phyloP scores from a whole-genome alignment of 2,329 filamentous ascomycete species.

The Fusarium sp. region DNA sequence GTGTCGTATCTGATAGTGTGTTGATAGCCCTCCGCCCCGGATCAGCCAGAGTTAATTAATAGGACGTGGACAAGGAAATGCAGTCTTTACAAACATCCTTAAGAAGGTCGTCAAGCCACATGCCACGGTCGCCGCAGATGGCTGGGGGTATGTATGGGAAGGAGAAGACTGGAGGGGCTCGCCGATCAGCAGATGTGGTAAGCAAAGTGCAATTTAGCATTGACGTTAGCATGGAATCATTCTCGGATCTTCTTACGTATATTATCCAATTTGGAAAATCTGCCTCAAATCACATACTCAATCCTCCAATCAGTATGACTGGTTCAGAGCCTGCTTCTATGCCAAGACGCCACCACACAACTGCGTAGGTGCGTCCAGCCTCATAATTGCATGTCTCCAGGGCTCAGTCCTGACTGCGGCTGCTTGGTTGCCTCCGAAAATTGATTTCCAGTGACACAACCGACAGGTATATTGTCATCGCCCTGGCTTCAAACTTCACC shows the following conservation, averaged over 20 bases:
- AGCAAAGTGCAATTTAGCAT: not conserved
- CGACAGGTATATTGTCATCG: not conserved
- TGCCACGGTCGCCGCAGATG: not conserved
- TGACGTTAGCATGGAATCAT: not conserved
- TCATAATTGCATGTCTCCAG: not conserved
- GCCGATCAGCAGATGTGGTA: not conserved
- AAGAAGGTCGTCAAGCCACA: too few relatives aligned
- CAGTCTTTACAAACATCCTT: too few relatives aligned
- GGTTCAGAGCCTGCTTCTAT: not conserved
- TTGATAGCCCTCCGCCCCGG: not conserved
- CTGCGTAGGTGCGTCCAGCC: not conserved
- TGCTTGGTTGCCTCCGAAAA: not conserved
- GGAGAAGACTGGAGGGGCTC: not conserved
- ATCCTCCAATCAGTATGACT: not conserved
- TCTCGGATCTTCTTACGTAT: not conserved
- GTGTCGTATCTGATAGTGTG: not conserved
- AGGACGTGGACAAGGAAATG: not conserved
- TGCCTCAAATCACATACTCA: not conserved
- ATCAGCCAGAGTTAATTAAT: not conserved
- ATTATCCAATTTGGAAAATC: not conserved
- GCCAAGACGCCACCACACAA: not conserved
- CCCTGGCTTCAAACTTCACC: not conserved
- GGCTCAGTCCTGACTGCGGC: not conserved
- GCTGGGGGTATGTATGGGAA: not conserved
- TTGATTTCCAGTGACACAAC: not conserved